These are phyloP conservation scores for Heliamphora exappendiculata DNA, from an alignment of 148 eudicot genomes.

Conservation along the genomic window DNA sequence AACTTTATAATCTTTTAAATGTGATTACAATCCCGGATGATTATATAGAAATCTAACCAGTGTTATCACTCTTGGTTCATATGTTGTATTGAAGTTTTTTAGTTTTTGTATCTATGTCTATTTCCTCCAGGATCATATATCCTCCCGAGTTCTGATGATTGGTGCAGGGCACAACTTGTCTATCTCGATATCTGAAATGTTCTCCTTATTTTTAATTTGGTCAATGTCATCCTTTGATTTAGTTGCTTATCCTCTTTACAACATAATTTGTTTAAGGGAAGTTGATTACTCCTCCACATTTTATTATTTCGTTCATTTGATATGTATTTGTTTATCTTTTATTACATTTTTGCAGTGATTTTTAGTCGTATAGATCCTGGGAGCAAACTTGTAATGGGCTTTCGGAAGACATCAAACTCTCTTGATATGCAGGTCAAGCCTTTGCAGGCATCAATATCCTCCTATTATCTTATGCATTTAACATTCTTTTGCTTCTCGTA, in stretches of 20 bases:
- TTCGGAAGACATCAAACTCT: constrained; percentile 62
- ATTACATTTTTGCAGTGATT: constrained; percentile 40
- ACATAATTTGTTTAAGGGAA: not conserved
- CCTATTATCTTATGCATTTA: not conserved
- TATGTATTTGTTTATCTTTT: not conserved
- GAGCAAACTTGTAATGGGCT: constrained; percentile 84
- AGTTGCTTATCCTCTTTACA: not conserved
- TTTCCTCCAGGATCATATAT: not conserved
- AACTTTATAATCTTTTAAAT: not conserved
- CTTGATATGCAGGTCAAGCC: constrained; percentile 58
- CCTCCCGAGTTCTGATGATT: not conserved
- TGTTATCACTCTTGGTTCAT: constrained; percentile 5
- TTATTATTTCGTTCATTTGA: not conserved
- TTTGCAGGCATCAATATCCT: constrained; percentile 6
- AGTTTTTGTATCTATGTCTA: not conserved
- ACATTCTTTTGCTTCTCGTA: not conserved
- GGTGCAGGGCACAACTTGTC: not conserved
- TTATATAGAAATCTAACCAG: not conserved
- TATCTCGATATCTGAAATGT: not conserved
- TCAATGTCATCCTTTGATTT: not conserved
- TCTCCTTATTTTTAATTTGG: not conserved
- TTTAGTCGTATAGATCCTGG: constrained; percentile 94
- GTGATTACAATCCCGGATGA: not conserved
- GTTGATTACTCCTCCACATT: not conserved
- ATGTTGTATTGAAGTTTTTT: not conserved